Base-by-base conservation (phyloP, 2,329 filamentous ascomycete species). In the Ophiostoma ulmi region DNA sequence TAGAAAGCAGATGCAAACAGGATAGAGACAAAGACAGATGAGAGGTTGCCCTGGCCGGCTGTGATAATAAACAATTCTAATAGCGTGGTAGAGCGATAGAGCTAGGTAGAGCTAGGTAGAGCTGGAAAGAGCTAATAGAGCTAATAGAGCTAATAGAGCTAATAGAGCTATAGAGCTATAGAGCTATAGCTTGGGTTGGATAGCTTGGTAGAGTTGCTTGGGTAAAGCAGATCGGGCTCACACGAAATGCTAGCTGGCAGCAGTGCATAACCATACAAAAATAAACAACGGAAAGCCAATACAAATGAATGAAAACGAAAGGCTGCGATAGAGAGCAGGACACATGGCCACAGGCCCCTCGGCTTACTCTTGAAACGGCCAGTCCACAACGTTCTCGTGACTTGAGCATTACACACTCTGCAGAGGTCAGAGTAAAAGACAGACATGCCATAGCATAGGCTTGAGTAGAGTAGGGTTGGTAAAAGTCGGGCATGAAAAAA, bases 31-130 rank as follows among this genome's bases (percentile, higher is more conserved):
- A 58, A 3, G 52, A 8, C 22, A 58, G 5, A 14, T 58, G 22
- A 58, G 52, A 58, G 52, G 52, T 10, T 58, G 52, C 52, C 52
- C 52, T 58, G 52, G 13, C 52, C 52, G 52, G 52, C 52, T 58
- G 52, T 58, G 52, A 58, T 14, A 26, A 58, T 5, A 26, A 17
- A n/a, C 20, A 48, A 20, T 17, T 6, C 14, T n/a, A 17, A 48
- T 2, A n/a, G 44, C 5, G 20, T 22, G n/a, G 22, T 22, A 20
- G 22, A 58, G 52, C 52, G 14, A 11, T 26, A 58, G 52, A 22
- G 48, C 6, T 55, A 7, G 31, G 31, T 31, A 31, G 31, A 31
- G 31, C 31, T 31, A 31, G 31, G 2, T 31, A 31, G 31, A 31
- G 31, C 31, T 31, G 31, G 31, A 31, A 3, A 31, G 31, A 14